Base-by-base conservation (phyloP, 1,139 yeast genomes). In the Ashbya aceris region DNA sequence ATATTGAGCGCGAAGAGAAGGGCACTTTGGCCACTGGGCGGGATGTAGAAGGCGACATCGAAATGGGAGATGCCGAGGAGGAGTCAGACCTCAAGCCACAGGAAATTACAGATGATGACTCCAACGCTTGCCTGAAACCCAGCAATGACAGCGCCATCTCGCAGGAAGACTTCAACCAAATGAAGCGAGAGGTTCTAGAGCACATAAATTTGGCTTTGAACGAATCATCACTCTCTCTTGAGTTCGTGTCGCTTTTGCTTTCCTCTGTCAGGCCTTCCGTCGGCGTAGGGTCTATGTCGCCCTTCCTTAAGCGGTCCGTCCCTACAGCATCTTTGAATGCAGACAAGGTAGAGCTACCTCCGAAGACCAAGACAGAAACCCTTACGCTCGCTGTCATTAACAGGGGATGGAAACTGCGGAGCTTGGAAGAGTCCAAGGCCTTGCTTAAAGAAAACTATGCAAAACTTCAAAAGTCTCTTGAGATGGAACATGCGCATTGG, bases 261-360 rank as follows among this genome's bases (percentile, higher is more conserved):
- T 82, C 96, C n/a, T 74, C 86, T 11, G 76, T 77, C 9, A 73
- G 91, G 47, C 96, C 96, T 2, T 83, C 83, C 17, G 81, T 91
- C 1, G 95, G 93, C 1, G 74, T 83, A 33, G 73, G 89, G 2
- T 84, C 96, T 4, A 85, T 91, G 77, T 86, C 96, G 1, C 91
- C 96, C 1, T 89, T 81, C 61, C 68, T 91, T 48, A 76, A 79
- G 50, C 82, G 84, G 51, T 77, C 75, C 45, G 83, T 83, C 0
- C 87, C 95, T 1, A 68, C 81, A 9, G 95, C 94, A 0, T 81
- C 96, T 0, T 67, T 91, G 40, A 82, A 80, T 42, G 73, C 91
- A 10, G 94, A 83, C 52, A 64, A 70, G 33, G 65, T 81, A 2
- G 58, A 47, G 31, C 45, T 45, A 11, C 51, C 46, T 4, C 50